A percentile compares a stretch with the other conserved stretches of the same genome.
These are phyloP conservation scores for Zygoascus sp. DNA, from an alignment of 1,139 yeast species.

Conservation along the genomic window DNA sequence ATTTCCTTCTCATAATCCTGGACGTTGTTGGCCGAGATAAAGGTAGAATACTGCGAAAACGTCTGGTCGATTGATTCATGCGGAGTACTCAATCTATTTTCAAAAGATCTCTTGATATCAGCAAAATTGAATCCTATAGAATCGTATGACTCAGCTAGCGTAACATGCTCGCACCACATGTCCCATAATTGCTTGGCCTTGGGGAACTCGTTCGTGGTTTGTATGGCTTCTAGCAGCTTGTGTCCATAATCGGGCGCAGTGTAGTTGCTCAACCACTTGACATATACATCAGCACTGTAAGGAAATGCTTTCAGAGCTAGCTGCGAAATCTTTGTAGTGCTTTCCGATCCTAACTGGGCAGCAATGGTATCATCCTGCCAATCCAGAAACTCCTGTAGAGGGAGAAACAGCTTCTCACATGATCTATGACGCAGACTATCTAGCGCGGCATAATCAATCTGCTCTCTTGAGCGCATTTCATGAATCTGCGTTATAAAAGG, in stretches of 20 bases:
- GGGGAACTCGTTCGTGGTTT: constrained; percentile 37
- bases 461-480: not conserved
- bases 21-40: constrained; percentile 35
- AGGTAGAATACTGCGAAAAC: constrained; percentile 42
- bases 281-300: not conserved
- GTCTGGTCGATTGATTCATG: constrained; percentile 43
- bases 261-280: not conserved
- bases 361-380: constrained; percentile 29
- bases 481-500: not conserved
- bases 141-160: not conserved
- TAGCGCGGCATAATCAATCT: not conserved
- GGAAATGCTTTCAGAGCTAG: constrained; percentile 11
- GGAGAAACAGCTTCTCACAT: constrained; percentile 6
- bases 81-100: constrained; percentile 42
- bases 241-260: not conserved
- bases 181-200: constrained; percentile 41
- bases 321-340: constrained; percentile 13
- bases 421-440: not conserved
- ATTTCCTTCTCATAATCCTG: constrained; percentile 41
- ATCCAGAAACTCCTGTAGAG: constrained; percentile 25
- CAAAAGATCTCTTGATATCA: constrained; percentile 28
- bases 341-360: constrained; percentile 18
- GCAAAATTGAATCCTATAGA: not conserved
- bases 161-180: not conserved
- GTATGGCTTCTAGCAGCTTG: constrained; percentile 16